Percentiles rank a stretch among this genome's conserved stretches.
Conservation (phyloP, 2,329 filamentous ascomycete genomes). For the Clonostachys sp. region DNA sequence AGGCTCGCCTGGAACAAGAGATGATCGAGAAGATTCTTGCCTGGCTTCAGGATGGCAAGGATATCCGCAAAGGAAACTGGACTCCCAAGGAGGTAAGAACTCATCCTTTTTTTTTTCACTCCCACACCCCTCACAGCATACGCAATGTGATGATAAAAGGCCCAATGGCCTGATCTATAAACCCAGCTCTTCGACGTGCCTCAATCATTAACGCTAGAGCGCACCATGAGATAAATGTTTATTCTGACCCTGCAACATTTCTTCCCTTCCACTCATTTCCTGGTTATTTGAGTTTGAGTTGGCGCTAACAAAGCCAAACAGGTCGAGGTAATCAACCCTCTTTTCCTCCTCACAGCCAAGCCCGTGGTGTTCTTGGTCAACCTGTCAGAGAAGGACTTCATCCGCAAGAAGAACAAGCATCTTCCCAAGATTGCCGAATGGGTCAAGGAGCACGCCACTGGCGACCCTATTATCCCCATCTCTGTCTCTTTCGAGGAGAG, state of each 20-base stretch:
- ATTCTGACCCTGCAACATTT: constrained; percentile 51
- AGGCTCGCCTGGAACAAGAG: constrained; percentile 89
- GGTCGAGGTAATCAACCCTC: constrained; percentile 96
- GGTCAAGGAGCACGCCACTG: constrained; percentile 85
- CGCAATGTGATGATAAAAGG: constrained; percentile 95
- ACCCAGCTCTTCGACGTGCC: constrained; percentile 99
- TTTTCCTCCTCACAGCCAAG: constrained; percentile 93
- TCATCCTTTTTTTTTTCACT: constrained; percentile 12
- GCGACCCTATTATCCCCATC: constrained; percentile 88
- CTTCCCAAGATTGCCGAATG: constrained; percentile 89
- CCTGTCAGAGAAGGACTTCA: constrained; percentile 92
- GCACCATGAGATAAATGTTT: constrained; percentile 79
- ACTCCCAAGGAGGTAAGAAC: constrained; percentile 84
- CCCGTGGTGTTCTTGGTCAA: constrained; percentile 97
- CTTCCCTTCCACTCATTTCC: background rate
- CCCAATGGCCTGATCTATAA: constrained; percentile 85
- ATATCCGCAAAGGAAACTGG: constrained; percentile 90
- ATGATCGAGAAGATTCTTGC: constrained; percentile 86
- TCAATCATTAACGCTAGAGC: constrained; percentile 70
- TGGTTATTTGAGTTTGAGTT: background rate
- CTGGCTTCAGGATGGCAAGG: constrained; percentile 82
- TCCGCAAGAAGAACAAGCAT: constrained; percentile 99
- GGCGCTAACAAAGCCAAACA: constrained; percentile 32
- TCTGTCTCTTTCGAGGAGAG: constrained; percentile 93
- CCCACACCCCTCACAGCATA: constrained; percentile 5